phyloP scores from a whole-genome alignment of 2,329 filamentous ascomycete species.

The Calonectria pseudoreteaudii region DNA sequence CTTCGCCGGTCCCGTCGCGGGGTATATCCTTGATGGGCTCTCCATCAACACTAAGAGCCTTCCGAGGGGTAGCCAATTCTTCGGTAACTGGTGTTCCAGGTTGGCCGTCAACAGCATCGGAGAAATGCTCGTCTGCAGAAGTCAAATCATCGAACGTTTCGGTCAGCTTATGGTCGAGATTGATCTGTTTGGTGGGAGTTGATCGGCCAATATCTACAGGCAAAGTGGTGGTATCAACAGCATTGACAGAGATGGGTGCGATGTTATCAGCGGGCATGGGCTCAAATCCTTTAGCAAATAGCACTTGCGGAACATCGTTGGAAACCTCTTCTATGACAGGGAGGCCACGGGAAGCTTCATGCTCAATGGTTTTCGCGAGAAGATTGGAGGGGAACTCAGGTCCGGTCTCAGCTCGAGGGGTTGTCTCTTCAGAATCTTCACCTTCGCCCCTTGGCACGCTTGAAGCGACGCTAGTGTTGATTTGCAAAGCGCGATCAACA shows the following conservation, averaged over 20 bases:
- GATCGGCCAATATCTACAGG: conserved; percentile 38
- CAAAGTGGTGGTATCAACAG: conserved; percentile 36
- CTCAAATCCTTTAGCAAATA: conserved; percentile 45
- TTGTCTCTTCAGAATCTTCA: conserved; percentile 74
- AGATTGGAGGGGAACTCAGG: conserved; percentile 43
- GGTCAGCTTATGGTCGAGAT: conserved; percentile 24
- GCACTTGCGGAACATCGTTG: neutral
- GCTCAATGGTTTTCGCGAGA: neutral
- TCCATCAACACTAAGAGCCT: neutral
- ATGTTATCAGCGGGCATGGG: conserved; percentile 54
- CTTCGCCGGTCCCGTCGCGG: neutral
- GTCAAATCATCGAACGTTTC: conserved; percentile 47
- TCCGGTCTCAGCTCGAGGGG: conserved; percentile 70
- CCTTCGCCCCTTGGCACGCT: conserved; percentile 55
- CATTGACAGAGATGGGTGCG: conserved; percentile 50
- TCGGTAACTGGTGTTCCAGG: conserved; percentile 33
- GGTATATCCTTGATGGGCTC: conserved; percentile 9
- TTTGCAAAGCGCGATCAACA: conserved; percentile 47
- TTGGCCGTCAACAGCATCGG: conserved; percentile 47
- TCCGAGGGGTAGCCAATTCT: conserved; percentile 5
- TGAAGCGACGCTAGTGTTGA: conserved; percentile 54
- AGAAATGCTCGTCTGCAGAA: conserved; percentile 52
- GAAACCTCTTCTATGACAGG: neutral
- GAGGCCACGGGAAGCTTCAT: conserved; percentile 4
- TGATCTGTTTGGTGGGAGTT: conserved; percentile 40